phyloP scores from a whole-genome alignment of 805 yeast genomes.

The Metschnikowia reukaufii region DNA sequence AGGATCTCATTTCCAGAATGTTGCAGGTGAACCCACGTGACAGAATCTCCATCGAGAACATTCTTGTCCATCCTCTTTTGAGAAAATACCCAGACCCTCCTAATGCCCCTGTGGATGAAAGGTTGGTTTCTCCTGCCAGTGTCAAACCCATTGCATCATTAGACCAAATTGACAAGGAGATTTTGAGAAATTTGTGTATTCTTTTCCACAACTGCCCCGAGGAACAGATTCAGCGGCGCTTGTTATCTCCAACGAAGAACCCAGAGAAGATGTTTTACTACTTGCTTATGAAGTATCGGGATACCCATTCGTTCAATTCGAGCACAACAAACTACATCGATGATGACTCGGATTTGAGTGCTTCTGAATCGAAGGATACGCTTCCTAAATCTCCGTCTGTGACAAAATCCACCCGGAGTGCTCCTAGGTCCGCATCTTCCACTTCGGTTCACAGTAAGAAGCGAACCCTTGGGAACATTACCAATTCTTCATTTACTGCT shows the following conservation, averaged over 20 bases:
- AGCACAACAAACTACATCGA: conserved; percentile 24
- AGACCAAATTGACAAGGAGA: conserved; percentile 62
- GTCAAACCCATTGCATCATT: conserved; percentile 30
- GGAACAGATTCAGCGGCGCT: conserved; percentile 49
- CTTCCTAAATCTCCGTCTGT: conserved; percentile 37
- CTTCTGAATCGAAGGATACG: conserved; percentile 26
- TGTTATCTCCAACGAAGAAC: conserved; percentile 57
- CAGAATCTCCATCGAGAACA: conserved; percentile 76
- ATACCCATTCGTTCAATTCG: conserved; percentile 50
- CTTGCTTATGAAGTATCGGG: conserved; percentile 68
- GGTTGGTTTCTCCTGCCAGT: conserved; percentile 19
- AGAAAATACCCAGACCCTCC: conserved; percentile 59
- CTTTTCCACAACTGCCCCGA: conserved; percentile 78
- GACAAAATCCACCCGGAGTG: conserved; percentile 32
- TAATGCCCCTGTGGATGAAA: background rate
- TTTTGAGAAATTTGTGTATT: conserved; percentile 71
- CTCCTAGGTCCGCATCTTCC: conserved; percentile 25
- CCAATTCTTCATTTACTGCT: conserved; percentile 37
- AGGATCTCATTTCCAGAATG: conserved; percentile 79
- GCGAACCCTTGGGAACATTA: conserved; percentile 33
- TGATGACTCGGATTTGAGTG: conserved; percentile 26
- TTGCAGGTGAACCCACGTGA: conserved; percentile 76
- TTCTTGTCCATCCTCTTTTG: conserved; percentile 78
- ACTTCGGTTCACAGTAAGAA: conserved; percentile 22
- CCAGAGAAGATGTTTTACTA: conserved; percentile 83